Evolutionary conservation across 306 rosid genomes (phyloP).

Genomic region (Amphicarpaea edgeworthii): DNA sequence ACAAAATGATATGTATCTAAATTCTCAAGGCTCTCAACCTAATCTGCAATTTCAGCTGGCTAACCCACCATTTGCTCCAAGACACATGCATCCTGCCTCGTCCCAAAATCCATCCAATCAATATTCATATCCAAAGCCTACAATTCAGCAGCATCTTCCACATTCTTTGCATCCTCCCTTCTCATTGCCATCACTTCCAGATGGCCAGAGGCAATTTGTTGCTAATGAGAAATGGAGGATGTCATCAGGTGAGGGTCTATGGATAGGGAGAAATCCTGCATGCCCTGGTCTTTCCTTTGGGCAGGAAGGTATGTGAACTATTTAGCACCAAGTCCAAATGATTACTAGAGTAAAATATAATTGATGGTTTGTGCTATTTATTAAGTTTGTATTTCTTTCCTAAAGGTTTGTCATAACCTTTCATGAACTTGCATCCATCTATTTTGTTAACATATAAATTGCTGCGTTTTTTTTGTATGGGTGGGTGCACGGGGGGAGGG

Average conservation of each 20-base stretch:
- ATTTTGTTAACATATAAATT: background rate
- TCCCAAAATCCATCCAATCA: conserved; percentile 73
- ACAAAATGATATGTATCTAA: conserved; percentile 61
- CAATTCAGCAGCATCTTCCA: conserved; percentile 63
- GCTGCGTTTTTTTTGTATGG: background rate
- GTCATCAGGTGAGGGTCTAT: conserved; percentile 68
- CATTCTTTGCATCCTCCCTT: conserved; percentile 65
- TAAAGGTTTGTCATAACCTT: background rate
- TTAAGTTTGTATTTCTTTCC: background rate
- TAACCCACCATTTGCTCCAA: conserved; percentile 63
- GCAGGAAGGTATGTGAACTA: conserved; percentile 69
- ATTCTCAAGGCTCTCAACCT: conserved; percentile 65
- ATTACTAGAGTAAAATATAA: background rate
- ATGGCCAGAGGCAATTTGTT: conserved; percentile 68
- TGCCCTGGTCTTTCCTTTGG: conserved; percentile 68
- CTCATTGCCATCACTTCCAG: conserved; percentile 68
- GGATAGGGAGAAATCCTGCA: conserved; percentile 73
- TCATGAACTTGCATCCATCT: conserved; percentile 8
- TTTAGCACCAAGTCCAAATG: background rate
- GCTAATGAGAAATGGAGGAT: conserved; percentile 77
- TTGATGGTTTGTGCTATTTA: conserved; percentile 3
- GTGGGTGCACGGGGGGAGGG: background rate
- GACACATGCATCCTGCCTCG: conserved; percentile 70
- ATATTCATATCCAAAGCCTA: conserved; percentile 69
- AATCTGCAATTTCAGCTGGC: conserved; percentile 72